Conservation (phyloP, 2,329 filamentous ascomycete genomes). For the Apiospora aurea region DNA sequence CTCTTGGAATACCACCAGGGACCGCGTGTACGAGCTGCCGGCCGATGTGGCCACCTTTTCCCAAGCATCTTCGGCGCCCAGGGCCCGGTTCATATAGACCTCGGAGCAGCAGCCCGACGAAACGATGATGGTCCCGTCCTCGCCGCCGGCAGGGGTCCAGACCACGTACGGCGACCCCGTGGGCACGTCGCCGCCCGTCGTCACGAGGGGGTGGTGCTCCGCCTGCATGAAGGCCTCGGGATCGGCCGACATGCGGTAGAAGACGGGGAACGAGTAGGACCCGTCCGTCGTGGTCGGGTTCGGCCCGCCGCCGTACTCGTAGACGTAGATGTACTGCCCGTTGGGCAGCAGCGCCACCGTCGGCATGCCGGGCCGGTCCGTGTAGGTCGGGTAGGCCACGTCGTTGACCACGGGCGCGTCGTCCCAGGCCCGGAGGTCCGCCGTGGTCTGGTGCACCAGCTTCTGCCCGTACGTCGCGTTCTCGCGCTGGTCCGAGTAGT, state of each 20-base stretch:
- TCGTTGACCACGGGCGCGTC: constrained; percentile 62
- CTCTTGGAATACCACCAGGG: constrained; percentile 37
- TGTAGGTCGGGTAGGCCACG: constrained; percentile 57
- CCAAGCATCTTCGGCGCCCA: constrained; percentile 41
- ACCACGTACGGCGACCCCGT: constrained; percentile 44
- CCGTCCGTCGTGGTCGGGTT: constrained; percentile 28
- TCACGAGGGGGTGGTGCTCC: constrained; percentile 33
- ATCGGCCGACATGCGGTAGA: constrained; percentile 42
- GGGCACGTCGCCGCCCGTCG: constrained; percentile 37
- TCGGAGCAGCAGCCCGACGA: constrained; percentile 41
- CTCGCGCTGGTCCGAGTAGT: constrained; percentile 76
- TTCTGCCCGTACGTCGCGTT: constrained; percentile 69
- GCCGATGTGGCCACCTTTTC: constrained; percentile 37
- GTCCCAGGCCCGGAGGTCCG: constrained; percentile 65
- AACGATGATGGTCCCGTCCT: constrained; percentile 42
- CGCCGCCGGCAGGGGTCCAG: constrained; percentile 42
- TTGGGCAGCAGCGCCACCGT: constrained; percentile 62
- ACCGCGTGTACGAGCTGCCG: constrained; percentile 38
- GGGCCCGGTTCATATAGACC: constrained; percentile 41
- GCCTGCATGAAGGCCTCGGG: constrained; percentile 39
- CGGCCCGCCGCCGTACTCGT: constrained; percentile 45
- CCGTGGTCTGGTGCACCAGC: constrained; percentile 68
- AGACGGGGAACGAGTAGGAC: constrained; percentile 39
- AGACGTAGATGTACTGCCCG: constrained; percentile 64
- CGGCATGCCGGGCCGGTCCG: constrained; percentile 47